Conservation (phyloP, 179 eudicot species). For the Silene vulgaris region DNA sequence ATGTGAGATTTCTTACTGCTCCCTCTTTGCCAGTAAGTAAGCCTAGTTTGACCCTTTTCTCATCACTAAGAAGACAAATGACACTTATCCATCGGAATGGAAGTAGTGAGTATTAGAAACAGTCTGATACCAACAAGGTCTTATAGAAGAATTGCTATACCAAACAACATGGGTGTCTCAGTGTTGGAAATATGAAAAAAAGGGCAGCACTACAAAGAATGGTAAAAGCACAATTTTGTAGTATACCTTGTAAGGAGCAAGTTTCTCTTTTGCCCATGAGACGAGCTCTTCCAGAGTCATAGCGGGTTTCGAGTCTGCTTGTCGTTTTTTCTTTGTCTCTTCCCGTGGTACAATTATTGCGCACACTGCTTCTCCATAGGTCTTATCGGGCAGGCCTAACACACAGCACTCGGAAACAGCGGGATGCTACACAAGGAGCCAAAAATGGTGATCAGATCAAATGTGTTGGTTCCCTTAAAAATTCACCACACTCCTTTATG, state of each 20-base stretch:
- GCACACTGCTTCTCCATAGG: constrained; percentile 79
- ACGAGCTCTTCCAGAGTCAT: constrained; percentile 69
- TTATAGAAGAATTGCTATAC: no score
- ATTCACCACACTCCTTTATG: not conserved
- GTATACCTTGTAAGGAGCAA: constrained; percentile 91
- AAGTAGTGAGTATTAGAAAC: no score
- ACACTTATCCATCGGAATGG: no score
- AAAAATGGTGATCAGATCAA: not conserved
- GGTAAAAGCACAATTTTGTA: not conserved
- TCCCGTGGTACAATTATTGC: constrained; percentile 77
- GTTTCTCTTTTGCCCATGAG: constrained; percentile 77
- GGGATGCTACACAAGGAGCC: constrained; percentile 56
- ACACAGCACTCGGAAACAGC: constrained; percentile 89
- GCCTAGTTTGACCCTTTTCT: no score
- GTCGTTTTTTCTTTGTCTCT: constrained; percentile 45
- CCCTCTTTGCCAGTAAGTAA: no score
- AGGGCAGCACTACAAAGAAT: not conserved
- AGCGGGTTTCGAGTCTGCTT: constrained; percentile 62
- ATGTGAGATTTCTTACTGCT: no score
- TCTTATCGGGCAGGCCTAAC: constrained; percentile 76
- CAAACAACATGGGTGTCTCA: no score
- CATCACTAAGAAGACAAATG: no score
- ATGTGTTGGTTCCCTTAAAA: not conserved
- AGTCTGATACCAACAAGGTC: no score
- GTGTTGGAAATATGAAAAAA: not conserved